Evolutionary conservation across 495 filamentous ascomycete genomes (phyloP).

Genomic region (Penicillium salamii): DNA sequence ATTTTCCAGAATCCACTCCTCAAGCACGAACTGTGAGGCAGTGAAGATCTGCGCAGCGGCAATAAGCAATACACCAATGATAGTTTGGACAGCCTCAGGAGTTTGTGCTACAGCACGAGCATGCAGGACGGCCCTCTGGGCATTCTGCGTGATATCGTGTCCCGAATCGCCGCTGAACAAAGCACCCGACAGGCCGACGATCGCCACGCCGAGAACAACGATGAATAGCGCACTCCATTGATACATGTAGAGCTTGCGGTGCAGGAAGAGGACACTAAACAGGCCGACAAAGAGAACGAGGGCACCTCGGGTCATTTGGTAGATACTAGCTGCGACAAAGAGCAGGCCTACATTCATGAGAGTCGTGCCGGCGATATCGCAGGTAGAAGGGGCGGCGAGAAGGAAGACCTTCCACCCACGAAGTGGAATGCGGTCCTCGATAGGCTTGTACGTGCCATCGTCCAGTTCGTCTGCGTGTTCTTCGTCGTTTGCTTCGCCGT

Average conservation of each 20-base stretch:
- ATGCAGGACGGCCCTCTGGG: conserved; percentile 22
- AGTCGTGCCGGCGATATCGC: conserved; percentile 91
- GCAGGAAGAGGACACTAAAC: conserved; percentile 89
- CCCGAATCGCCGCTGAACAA: conserved; percentile 65
- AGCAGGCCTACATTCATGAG: conserved; percentile 95
- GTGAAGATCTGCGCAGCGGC: conserved; percentile 95
- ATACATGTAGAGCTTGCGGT: conserved; percentile 70
- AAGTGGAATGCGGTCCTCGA: conserved; percentile 54
- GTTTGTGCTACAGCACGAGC: conserved; percentile 34
- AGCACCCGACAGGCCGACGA: conserved; percentile 86
- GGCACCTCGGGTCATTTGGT: conserved; percentile 97
- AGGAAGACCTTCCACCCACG: conserved; percentile 70
- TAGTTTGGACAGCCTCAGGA: conserved; percentile 63
- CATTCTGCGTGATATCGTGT: conserved; percentile 37
- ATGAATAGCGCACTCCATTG: conserved; percentile 87
- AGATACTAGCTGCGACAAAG: conserved; percentile 91
- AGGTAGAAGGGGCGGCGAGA: conserved; percentile 82
- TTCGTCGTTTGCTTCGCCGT: conserved; percentile 41
- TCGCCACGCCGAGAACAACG: conserved; percentile 81
- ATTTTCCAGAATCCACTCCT: conserved; percentile 90
- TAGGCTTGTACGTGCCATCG: conserved; percentile 39
- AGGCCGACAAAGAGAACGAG: conserved; percentile 92
- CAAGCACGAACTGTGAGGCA: conserved; percentile 90
- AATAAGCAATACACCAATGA: conserved; percentile 84
- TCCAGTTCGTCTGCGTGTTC: conserved; percentile 28